Percentiles rank a stretch among this genome's conserved stretches.
Evolutionary conservation across 2,329 filamentous ascomycete species (phyloP).

Genomic region (Fusarium bactridioides): DNA sequence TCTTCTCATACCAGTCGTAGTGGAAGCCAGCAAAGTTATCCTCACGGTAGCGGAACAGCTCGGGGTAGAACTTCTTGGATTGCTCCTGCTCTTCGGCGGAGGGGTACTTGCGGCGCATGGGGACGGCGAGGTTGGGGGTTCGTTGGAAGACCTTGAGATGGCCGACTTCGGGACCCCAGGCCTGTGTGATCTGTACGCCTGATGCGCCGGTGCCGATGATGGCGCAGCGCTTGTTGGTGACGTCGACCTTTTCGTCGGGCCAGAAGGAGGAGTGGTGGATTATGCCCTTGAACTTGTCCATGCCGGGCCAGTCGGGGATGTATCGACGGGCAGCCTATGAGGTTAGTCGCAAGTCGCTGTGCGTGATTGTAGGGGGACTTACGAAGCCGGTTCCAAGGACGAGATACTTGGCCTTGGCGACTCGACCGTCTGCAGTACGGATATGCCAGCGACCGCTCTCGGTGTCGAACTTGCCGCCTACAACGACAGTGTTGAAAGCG

Average conservation of each 20-base stretch:
- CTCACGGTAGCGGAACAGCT: slow-evolving; percentile 62
- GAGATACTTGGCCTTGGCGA: slow-evolving; percentile 59
- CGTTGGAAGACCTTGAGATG: slow-evolving; percentile 69
- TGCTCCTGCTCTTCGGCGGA: slow-evolving; percentile 50
- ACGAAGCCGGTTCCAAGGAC: slow-evolving; percentile 64
- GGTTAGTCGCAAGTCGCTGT: neutral
- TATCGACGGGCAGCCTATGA: slow-evolving; percentile 59
- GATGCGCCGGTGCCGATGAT: slow-evolving; percentile 72
- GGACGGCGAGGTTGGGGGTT: slow-evolving; percentile 71
- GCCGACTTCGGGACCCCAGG: slow-evolving; percentile 61
- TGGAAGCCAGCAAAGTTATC: slow-evolving; percentile 66
- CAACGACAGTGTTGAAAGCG: slow-evolving; percentile 64
- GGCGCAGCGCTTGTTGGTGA: slow-evolving; percentile 65
- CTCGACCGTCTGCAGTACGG: slow-evolving; percentile 58
- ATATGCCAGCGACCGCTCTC: slow-evolving; percentile 58
- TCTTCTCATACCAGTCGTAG: slow-evolving; percentile 62
- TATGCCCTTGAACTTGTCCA: slow-evolving; percentile 66
- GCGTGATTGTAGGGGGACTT: neutral
- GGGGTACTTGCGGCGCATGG: slow-evolving; percentile 63
- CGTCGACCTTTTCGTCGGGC: slow-evolving; percentile 64
- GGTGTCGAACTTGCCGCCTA: slow-evolving; percentile 60
- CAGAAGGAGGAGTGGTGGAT: slow-evolving; percentile 69
- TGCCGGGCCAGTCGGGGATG: slow-evolving; percentile 66
- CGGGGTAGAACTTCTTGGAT: slow-evolving; percentile 53
- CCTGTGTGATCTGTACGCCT: slow-evolving; percentile 70